phyloP scores from a whole-genome alignment of 371 early-diverging fungal genomes.

The Mucor sp. region DNA sequence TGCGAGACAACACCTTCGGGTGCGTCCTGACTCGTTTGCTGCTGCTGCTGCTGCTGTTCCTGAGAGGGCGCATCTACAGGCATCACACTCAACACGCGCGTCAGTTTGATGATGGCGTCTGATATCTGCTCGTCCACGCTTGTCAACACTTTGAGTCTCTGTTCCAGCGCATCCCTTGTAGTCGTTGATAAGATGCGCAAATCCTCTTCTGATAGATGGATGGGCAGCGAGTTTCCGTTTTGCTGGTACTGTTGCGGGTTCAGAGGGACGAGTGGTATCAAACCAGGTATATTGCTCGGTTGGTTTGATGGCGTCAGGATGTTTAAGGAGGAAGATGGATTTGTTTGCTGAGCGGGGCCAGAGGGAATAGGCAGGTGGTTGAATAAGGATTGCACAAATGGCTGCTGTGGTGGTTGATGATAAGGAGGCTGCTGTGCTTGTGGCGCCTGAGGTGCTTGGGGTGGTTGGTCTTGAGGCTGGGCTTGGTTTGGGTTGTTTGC shows the following conservation, averaged over 20 bases:
- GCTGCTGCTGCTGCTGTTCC: background rate
- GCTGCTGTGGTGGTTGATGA: constrained; percentile 17
- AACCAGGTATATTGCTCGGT: constrained; percentile 22
- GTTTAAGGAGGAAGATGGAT: constrained; percentile 4
- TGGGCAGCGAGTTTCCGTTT: constrained; percentile 27
- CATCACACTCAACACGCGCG: constrained; percentile 53
- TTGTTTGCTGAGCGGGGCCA: background rate
- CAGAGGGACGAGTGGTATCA: constrained; percentile 39
- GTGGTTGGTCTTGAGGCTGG: constrained; percentile 15
- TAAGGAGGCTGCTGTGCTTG: constrained; percentile 14
- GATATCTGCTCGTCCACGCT: constrained; percentile 66
- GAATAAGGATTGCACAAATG: constrained; percentile 32
- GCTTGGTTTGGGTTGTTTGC: constrained; percentile 1
- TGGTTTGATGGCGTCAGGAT: constrained; percentile 15
- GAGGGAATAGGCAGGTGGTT: constrained; percentile 5
- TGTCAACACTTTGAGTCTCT: constrained; percentile 60
- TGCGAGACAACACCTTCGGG: background rate
- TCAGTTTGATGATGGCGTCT: constrained; percentile 58
- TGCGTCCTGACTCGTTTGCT: background rate
- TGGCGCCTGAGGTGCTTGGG: constrained; percentile 18
- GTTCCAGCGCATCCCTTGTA: constrained; percentile 60
- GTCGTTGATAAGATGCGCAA: constrained; percentile 53
- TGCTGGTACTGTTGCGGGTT: background rate
- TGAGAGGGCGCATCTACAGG: constrained; percentile 19
- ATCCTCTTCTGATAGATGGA: constrained; percentile 60